Percentiles rank a stretch among this genome's conserved stretches.
Conservation (phyloP, 78 protist genomes). For the Isochrysis galbana region DNA sequence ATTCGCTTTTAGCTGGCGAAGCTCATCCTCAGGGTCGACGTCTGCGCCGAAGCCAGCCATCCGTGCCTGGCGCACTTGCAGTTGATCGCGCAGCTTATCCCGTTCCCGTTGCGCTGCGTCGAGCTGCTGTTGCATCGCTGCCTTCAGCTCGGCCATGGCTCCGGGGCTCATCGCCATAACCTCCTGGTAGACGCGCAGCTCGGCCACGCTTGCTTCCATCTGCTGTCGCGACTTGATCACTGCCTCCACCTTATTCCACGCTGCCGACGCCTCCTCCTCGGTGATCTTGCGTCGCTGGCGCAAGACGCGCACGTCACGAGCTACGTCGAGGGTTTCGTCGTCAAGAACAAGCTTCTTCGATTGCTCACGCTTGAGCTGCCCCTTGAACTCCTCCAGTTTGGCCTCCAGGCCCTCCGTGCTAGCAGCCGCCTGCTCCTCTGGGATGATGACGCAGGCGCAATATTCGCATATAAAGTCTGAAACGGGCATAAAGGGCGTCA, state of each 20-base stretch:
- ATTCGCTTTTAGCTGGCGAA: neutral
- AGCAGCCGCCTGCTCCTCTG: neutral
- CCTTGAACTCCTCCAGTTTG: neutral
- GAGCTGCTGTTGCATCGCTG: neutral
- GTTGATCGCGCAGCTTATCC: neutral
- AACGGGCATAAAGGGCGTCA: constrained; percentile 22
- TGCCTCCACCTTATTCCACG: neutral
- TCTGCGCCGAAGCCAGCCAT: neutral
- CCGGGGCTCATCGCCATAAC: neutral
- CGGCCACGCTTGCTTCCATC: neutral
- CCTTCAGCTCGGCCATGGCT: neutral
- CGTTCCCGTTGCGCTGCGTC: neutral
- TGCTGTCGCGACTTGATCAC: neutral
- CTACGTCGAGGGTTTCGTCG: neutral
- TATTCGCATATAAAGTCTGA: constrained; percentile 24
- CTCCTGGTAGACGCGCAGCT: neutral
- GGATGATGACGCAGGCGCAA: constrained; percentile 21
- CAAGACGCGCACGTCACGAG: constrained; percentile 3
- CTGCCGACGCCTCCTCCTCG: neutral
- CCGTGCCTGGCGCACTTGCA: neutral
- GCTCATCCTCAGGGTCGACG: neutral
- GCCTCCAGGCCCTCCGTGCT: neutral
- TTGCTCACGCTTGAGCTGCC: neutral
- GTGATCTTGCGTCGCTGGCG: neutral
- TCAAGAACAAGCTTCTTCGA: neutral